phyloP scores from a whole-genome alignment of 2,329 filamentous ascomycete genomes.

The Endocalyx cinctus region DNA sequence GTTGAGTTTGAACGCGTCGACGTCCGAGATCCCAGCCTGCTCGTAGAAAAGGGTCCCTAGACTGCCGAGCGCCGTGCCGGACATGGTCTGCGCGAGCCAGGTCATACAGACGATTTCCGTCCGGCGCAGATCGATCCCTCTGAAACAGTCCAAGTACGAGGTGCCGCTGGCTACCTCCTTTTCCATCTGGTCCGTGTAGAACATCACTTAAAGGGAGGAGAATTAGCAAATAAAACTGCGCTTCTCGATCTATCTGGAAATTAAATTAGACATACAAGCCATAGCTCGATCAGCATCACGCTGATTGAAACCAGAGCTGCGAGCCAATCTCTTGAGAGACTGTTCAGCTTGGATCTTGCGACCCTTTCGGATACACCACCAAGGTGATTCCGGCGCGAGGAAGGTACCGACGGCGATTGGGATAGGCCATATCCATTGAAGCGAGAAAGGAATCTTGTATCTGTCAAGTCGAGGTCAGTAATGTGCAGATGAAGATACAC shows the following conservation, averaged over 20 bases:
- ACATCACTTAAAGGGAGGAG: constrained; percentile 33
- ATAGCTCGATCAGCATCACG: constrained; percentile 24
- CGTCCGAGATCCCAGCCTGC: constrained; percentile 28
- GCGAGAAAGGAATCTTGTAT: constrained; percentile 25
- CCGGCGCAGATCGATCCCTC: constrained; percentile 31
- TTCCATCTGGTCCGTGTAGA: constrained; percentile 38
- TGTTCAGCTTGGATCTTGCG: constrained; percentile 16
- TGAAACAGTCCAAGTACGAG: constrained; percentile 37
- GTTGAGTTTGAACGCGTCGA: constrained; percentile 26
- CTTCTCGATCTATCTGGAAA: neutral
- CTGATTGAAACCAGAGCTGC: constrained; percentile 24
- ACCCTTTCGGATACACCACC: constrained; percentile 23
- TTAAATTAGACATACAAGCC: constrained; percentile 16
- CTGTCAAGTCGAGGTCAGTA: constrained; percentile 10
- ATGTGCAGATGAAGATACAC: neutral
- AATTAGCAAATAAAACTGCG: constrained; percentile 12
- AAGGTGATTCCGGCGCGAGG: constrained; percentile 24
- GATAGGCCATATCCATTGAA: constrained; percentile 27
- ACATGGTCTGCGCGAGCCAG: constrained; percentile 28
- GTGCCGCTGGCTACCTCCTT: constrained; percentile 29
- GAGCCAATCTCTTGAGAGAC: constrained; percentile 22
- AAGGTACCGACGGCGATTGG: constrained; percentile 23
- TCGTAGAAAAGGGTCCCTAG: constrained; percentile 32
- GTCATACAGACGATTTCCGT: constrained; percentile 31
- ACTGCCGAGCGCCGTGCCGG: constrained; percentile 27